phyloP scores from a whole-genome alignment of 1,284 basidiomycete genomes.

The Tranzscheliella williamsii region DNA sequence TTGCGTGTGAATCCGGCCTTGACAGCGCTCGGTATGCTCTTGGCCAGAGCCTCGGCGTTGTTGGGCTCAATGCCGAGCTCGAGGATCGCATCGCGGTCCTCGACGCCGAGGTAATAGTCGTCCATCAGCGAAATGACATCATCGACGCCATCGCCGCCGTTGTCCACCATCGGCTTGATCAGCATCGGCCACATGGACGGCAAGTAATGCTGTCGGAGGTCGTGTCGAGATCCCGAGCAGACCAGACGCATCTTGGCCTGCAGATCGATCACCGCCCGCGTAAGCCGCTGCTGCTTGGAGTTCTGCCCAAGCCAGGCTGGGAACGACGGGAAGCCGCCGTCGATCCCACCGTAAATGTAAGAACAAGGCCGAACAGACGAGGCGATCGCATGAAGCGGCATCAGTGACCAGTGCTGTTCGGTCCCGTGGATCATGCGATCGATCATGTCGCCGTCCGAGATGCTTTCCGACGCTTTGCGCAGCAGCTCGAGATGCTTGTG shows the following conservation, averaged over 20 bases:
- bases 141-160: constrained; percentile 68
- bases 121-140: constrained; percentile 88
- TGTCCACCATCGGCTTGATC: constrained; percentile 73
- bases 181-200: constrained; percentile 80
- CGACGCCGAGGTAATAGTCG: constrained; percentile 86
- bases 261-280: constrained; percentile 80
- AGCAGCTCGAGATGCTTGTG: constrained; percentile 74
- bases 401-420: constrained; percentile 93
- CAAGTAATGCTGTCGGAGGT: constrained; percentile 88
- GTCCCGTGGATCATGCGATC: constrained; percentile 82
- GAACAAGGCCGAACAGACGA: constrained; percentile 72
- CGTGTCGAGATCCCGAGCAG: constrained; percentile 82
- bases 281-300: constrained; percentile 84
- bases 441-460: constrained; percentile 94
- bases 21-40: constrained; percentile 78
- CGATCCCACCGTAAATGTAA: constrained; percentile 43
- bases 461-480: constrained; percentile 76
- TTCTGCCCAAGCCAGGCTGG: constrained; percentile 80
- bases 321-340: constrained; percentile 49
- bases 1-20: constrained; percentile 82
- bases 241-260: constrained; percentile 93
- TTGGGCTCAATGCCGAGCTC: constrained; percentile 86
- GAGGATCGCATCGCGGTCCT: constrained; percentile 93
- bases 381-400: constrained; percentile 88
- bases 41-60: constrained; percentile 70